These are phyloP conservation scores for Cladophialophora psammophila DNA, from an alignment of 2,329 filamentous ascomycete species.

Conservation along the genomic window DNA sequence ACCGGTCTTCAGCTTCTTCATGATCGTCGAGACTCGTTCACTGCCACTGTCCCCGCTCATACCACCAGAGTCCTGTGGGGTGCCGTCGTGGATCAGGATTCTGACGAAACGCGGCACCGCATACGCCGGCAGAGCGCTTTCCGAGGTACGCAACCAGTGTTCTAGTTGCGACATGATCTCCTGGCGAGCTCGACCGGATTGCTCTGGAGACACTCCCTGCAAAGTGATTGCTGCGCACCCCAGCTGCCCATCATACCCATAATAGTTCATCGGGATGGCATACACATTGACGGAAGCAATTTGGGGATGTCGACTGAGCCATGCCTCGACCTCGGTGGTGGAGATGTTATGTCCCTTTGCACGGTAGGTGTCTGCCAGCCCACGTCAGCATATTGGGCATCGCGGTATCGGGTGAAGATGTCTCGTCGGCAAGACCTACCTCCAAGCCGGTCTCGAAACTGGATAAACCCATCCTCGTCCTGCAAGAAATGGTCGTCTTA, in stretches of 20 bases:
- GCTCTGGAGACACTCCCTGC: neutral
- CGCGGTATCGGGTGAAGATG: neutral
- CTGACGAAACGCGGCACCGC: constrained; percentile 33
- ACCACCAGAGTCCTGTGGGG: constrained; percentile 15
- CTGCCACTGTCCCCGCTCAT: constrained; percentile 22
- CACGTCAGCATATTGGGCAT: neutral
- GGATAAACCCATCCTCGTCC: constrained; percentile 73
- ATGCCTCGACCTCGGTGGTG: constrained; percentile 71
- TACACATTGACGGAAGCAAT: constrained; percentile 39
- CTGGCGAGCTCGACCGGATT: neutral
- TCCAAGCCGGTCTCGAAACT: constrained; percentile 74
- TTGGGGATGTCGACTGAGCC: constrained; percentile 33
- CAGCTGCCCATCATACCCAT: constrained; percentile 35
- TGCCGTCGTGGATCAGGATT: constrained; percentile 25
- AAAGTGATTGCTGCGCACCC: constrained; percentile 33
- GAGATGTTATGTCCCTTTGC: constrained; percentile 81
- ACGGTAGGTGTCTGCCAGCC: constrained; percentile 55
- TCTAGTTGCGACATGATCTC: constrained; percentile 28
- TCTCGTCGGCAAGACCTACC: neutral
- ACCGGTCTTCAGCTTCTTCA: constrained; percentile 29
- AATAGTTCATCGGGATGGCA: constrained; percentile 37
- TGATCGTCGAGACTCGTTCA: constrained; percentile 26
- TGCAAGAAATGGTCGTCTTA: constrained; percentile 49
- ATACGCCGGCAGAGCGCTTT: constrained; percentile 30
- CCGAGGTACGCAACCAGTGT: constrained; percentile 23